These are phyloP conservation scores for Imleria badia DNA, from an alignment of 768 basidiomycete species.

Conservation along the genomic window DNA sequence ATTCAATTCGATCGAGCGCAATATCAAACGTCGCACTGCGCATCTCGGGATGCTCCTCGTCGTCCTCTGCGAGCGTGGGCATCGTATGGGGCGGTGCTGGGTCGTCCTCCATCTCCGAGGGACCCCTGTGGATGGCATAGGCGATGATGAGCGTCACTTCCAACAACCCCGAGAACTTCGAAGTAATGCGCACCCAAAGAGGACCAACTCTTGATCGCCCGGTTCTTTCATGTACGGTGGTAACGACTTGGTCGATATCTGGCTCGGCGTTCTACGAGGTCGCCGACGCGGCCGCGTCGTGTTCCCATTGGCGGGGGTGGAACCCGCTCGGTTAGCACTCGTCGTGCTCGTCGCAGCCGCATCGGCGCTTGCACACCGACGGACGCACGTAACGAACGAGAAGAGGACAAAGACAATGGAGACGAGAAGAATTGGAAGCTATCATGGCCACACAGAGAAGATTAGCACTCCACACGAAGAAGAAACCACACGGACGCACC, in stretches of 20 bases:
- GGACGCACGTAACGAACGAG: conserved; percentile 22
- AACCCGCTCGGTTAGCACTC: background rate
- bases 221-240: conserved; percentile 85
- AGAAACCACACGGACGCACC: conserved; percentile 19
- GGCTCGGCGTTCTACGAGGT: conserved; percentile 66
- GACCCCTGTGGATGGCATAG: conserved; percentile 19
- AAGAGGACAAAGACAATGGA: conserved; percentile 21
- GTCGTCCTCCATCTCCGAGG: conserved; percentile 27
- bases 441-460: background rate
- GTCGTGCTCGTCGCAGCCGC: background rate
- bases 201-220: conserved; percentile 78
- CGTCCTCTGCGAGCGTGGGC: conserved; percentile 22
- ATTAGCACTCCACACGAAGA: background rate
- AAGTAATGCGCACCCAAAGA: conserved; percentile 43
- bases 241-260: conserved; percentile 74
- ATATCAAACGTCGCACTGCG: conserved; percentile 13
- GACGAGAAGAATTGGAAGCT: conserved; percentile 31
- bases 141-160: background rate
- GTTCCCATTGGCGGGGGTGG: conserved; percentile 13
- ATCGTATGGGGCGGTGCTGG: conserved; percentile 7
- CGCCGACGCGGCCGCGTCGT: conserved; percentile 25
- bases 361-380: conserved; percentile 13
- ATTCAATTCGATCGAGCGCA: conserved; percentile 23
- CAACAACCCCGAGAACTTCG: background rate
- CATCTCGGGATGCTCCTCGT: conserved; percentile 20